phyloP scores from a whole-genome alignment of 805 yeast species.

The Hanseniaspora vineae region DNA sequence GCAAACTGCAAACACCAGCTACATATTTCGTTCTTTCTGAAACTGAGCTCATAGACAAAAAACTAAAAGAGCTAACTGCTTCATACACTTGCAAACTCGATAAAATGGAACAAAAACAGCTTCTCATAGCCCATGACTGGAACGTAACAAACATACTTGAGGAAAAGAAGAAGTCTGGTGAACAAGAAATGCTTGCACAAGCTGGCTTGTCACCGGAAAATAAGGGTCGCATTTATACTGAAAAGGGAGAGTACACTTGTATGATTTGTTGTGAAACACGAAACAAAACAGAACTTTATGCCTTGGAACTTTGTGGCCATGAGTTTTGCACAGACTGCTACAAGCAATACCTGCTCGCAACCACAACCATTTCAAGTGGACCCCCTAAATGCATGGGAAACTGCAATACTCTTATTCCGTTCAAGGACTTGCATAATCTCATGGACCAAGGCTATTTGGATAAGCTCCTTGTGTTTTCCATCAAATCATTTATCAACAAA shows the following conservation, averaged over 20 bases:
- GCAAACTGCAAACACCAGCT: background rate
- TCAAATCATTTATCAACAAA: conserved; percentile 40
- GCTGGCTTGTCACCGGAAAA: background rate
- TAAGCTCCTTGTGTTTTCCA: conserved; percentile 23
- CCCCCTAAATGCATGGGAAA: conserved; percentile 52
- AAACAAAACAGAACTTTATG: conserved; percentile 23
- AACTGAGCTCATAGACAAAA: background rate
- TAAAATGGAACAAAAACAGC: background rate
- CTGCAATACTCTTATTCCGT: conserved; percentile 29
- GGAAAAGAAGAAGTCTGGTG: too few relatives aligned
- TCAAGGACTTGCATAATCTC: conserved; percentile 29
- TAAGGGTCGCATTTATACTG: background rate
- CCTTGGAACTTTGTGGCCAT: conserved; percentile 52
- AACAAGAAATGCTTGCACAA: background rate
- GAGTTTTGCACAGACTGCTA: conserved; percentile 61
- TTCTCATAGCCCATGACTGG: conserved; percentile 1
- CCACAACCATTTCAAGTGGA: conserved; percentile 30
- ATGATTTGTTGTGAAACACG: conserved; percentile 60
- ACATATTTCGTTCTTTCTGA: background rate
- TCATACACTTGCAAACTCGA: background rate
- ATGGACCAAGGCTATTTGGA: conserved; percentile 21
- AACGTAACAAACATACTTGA: background rate
- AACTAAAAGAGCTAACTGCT: background rate
- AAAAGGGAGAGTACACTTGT: conserved; percentile 32
- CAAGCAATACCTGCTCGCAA: conserved; percentile 33